A percentile compares a stretch with the other conserved stretches of the same genome.
These are phyloP conservation scores for Calvatia gigantea DNA, from an alignment of 768 basidiomycete species.

Conservation along the genomic window DNA sequence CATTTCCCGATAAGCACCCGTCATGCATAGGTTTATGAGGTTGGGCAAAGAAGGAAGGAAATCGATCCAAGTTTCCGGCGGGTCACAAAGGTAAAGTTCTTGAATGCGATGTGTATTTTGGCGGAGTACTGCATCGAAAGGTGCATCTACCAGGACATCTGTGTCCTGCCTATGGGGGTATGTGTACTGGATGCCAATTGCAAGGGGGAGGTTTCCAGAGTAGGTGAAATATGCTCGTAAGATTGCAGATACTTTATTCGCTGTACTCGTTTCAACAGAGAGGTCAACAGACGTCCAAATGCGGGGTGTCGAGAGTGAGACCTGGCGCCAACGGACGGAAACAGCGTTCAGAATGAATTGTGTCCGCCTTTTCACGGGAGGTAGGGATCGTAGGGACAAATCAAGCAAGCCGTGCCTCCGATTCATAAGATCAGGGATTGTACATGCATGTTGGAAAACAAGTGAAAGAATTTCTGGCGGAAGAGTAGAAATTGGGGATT, in stretches of 20 bases:
- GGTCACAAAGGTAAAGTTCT: not conserved
- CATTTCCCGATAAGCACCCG: not conserved
- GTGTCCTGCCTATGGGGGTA: not conserved
- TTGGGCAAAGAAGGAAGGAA: not conserved
- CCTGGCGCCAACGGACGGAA: not conserved
- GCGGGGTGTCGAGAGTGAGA: not conserved
- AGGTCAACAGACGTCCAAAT: not conserved
- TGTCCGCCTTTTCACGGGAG: too few relatives aligned
- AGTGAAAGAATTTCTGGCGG: not conserved
- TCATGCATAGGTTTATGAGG: not conserved
- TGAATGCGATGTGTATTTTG: not conserved
- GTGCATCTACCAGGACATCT: not conserved
- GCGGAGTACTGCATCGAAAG: not conserved
- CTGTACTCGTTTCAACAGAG: not conserved
- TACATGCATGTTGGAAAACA: not conserved
- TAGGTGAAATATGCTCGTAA: not conserved
- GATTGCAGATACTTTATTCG: not conserved
- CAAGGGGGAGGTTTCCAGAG: not conserved
- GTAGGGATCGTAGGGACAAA: not conserved
- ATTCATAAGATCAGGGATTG: not conserved
- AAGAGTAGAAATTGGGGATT: not conserved
- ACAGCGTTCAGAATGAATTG: not conserved
- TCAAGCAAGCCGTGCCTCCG: not conserved
- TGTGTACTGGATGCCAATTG: not conserved
- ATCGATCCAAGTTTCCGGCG: not conserved